A percentile compares a stretch with the other conserved stretches of the same genome.
These are phyloP conservation scores for Amauroascus verrucosus DNA, from an alignment of 2,329 filamentous ascomycete genomes.

Conservation along the genomic window DNA sequence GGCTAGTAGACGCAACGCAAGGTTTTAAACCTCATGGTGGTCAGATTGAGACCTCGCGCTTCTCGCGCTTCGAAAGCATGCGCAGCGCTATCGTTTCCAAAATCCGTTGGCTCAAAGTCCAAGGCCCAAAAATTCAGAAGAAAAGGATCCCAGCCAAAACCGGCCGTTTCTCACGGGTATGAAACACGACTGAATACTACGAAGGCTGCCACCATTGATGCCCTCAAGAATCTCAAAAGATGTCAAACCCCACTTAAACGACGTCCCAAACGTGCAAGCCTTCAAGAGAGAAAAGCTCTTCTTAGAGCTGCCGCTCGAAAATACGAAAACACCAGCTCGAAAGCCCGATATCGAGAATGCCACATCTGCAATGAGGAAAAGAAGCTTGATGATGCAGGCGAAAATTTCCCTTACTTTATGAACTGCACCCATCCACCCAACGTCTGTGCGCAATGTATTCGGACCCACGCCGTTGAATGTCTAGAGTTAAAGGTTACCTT, in stretches of 20 bases:
- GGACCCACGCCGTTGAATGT: constrained; percentile 4
- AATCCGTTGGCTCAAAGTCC: background rate
- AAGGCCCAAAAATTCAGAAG: background rate
- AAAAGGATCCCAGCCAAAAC: background rate
- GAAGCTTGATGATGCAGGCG: constrained; percentile 1
- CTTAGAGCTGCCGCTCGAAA: background rate
- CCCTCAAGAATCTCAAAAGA: background rate
- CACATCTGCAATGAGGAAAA: constrained; percentile 12
- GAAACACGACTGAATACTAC: background rate
- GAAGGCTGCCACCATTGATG: background rate
- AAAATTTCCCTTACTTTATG: constrained; percentile 12
- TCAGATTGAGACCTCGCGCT: background rate
- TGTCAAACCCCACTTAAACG: background rate
- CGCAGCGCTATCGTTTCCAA: background rate
- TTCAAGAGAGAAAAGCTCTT: background rate
- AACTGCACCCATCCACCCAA: constrained; percentile 10
- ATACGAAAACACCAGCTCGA: background rate
- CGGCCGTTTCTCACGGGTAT: background rate
- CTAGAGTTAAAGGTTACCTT: constrained; percentile 2
- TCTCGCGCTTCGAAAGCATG: background rate
- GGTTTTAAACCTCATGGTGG: background rate
- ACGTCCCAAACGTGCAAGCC: background rate
- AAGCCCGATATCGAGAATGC: constrained; percentile 6
- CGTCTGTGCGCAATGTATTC: constrained; percentile 12
- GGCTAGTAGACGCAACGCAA: background rate